Base-by-base conservation (phyloP, 345 rosid genomes). In the Euphorbia pulcherrima region DNA sequence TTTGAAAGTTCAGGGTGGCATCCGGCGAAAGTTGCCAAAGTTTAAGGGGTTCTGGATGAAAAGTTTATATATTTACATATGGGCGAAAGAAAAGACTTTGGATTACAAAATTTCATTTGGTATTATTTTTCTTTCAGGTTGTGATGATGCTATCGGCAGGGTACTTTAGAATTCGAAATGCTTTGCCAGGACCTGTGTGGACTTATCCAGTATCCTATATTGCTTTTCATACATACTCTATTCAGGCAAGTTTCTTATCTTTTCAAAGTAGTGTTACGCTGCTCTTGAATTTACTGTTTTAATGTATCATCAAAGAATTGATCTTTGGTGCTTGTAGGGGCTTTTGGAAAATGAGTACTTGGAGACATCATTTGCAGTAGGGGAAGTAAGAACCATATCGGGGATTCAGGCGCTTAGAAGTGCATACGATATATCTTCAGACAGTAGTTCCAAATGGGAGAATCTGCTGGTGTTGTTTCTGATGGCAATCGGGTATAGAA, bases 81-180 rank as follows among this genome's bases (percentile, higher is more conserved):
- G 28, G 20, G 6, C 12, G 12, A 26, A 28, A 20, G 16, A 3
- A 11, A 18, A 46, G 41, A 27, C 39, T 20, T 65, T 18, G 33
- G 21, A 56, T 73, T 23, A 0, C 12, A 37, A 55, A 57, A 52
- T 55, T 74, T 64, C 24, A 61, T 30, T 24, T 13, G 8, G 17
- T 20, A 37, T 76, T 63, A 35, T 6, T 75, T 59, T 37, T 61
- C 68, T 83, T 77, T 77, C 90, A 94, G 97, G 92, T 88, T 68
- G 72, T 88, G 63, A 95, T 95, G 99, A 92, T 95, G 94, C 97
- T 95, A 60, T 72, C 97, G 9, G 97, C 99, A 18, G 99, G 97
- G 39, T 93, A 89, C 79, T 88, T 91, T 76, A 84, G 97, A 81
- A 83, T 89, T 76, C 90, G 90, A 51, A 87, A 69, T 77, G 96